Evolutionary conservation across 805 yeast genomes (phyloP).

Genomic region (Hanseniaspora pseudoguilliermondii): DNA sequence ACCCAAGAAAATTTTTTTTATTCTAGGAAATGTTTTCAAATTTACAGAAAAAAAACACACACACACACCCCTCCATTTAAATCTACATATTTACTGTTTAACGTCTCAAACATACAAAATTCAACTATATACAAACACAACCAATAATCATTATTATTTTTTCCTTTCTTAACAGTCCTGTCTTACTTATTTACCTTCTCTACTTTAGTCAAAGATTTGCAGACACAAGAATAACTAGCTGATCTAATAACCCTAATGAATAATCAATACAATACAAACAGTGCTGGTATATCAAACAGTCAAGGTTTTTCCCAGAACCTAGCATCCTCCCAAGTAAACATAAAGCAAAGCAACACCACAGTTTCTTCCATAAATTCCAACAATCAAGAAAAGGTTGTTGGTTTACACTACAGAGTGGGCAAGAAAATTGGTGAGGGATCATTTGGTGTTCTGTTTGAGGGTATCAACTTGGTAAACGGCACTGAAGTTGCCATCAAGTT

Average conservation of each 20-base stretch:
- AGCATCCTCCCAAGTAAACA: slow-evolving; percentile 6
- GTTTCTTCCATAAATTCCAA: slow-evolving; percentile 12
- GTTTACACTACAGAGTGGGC: slow-evolving; percentile 91
- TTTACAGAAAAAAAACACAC: neutral
- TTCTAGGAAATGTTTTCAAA: neutral
- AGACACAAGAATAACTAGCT: too few species aligned
- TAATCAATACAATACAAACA: neutral
- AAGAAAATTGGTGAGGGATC: slow-evolving; percentile 98
- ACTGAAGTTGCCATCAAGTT: slow-evolving; percentile 93
- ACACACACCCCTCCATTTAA: too few species aligned
- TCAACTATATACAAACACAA: too few species aligned
- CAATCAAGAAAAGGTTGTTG: slow-evolving; percentile 39
- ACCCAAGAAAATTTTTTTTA: neutral
- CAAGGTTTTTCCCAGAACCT: neutral
- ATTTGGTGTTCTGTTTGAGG: slow-evolving; percentile 94
- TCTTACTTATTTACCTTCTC: too few species aligned
- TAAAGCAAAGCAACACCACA: neutral
- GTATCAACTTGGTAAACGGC: slow-evolving; percentile 80
- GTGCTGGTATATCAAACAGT: neutral
- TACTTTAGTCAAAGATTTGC: too few species aligned
- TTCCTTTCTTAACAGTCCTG: too few species aligned
- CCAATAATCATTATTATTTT: too few species aligned
- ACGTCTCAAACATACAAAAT: too few species aligned
- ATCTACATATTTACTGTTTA: too few species aligned
- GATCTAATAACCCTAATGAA: neutral